Evolutionary conservation across 495 filamentous ascomycete species (phyloP), one percentile per base, ranked within the genome.

Genomic region (Lasiosphaeria hispida): DNA sequence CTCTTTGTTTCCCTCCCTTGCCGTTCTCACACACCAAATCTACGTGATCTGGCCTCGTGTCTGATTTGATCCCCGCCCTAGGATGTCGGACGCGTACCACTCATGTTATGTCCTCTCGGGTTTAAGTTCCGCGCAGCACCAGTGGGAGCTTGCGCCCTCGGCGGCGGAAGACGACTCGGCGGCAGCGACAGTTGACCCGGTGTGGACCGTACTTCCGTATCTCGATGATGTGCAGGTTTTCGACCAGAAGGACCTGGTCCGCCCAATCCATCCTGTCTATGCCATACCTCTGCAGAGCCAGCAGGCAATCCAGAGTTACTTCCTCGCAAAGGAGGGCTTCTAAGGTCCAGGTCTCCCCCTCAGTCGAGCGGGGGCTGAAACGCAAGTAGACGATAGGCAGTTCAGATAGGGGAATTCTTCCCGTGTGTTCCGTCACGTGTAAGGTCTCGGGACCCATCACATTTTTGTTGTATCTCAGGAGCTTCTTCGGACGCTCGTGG

Each of bases 21-120:
- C 33, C 36, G 15, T 54, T 33, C 10, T 13, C 37, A 33, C 36
- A 39, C 11, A 35, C 34, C 17, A 15, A 23, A 9, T 23, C 18
- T 49, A 44, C 39, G 48, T 18, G n/a, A 48, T 48, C 37, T 45
- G 13, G 11, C 17, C 33, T 13, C n/a, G 39, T 45, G 40, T 56
- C 35, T 60, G 17, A 45, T 57, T 56, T 17, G 10, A 9, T 48
- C 48, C 8, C 42, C 14, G 11, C n/a, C 58, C 18, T 43, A 93
- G 91, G 65, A 75, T 77, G 43, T 80, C 90, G 1, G 94, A 98
- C 71, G 85, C 86, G 53, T 98, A 98, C 70, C 94, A 98, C 75
- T 86, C 89, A 33, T 91, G 86, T 75, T 98, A 98, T 72, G 85
- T 90, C 44, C 83, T 98, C 35, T 85, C 88, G 17, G 94, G 95